Conservation (phyloP, 179 eudicot species). For the Gypsophila paniculata region DNA sequence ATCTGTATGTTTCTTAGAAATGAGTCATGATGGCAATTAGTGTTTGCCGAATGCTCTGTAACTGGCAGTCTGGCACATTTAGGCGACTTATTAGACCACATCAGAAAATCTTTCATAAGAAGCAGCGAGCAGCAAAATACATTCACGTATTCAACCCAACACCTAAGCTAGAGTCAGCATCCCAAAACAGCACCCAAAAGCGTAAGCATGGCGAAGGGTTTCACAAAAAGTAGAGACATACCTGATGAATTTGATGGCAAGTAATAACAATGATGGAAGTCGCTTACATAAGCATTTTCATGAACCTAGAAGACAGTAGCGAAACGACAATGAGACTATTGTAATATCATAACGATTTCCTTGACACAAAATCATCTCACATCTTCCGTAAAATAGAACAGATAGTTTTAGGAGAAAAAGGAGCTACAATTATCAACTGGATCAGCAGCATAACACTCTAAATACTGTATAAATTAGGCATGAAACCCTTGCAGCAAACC, state of each 20-base stretch:
- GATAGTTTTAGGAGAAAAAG: too few relatives aligned
- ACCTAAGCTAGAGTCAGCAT: neutral
- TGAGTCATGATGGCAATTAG: neutral
- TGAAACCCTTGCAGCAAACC: neutral
- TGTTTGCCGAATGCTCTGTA: neutral
- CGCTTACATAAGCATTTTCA: constrained; percentile 96
- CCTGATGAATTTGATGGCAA: constrained; percentile 79
- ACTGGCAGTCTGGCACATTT: constrained; percentile 1
- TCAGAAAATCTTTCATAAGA: neutral
- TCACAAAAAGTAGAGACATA: constrained; percentile 25
- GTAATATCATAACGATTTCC: neutral
- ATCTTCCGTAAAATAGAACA: too few relatives aligned
- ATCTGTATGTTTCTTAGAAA: constrained; percentile 1
- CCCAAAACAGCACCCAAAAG: constrained; percentile 1
- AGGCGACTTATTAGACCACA: neutral
- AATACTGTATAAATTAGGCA: neutral
- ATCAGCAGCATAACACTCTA: neutral
- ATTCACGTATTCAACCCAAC: constrained; percentile 1
- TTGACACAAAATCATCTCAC: too few relatives aligned
- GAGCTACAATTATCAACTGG: too few relatives aligned
- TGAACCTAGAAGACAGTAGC: constrained; percentile 64
- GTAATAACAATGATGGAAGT: constrained; percentile 92
- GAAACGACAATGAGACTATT: constrained; percentile 14
- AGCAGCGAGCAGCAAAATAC: neutral
- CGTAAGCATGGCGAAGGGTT: neutral